Evolutionary conservation across 2,329 filamentous ascomycete genomes (phyloP), one percentile per base, ranked within the genome.

Genomic region (Microsporum ferrugineum): DNA sequence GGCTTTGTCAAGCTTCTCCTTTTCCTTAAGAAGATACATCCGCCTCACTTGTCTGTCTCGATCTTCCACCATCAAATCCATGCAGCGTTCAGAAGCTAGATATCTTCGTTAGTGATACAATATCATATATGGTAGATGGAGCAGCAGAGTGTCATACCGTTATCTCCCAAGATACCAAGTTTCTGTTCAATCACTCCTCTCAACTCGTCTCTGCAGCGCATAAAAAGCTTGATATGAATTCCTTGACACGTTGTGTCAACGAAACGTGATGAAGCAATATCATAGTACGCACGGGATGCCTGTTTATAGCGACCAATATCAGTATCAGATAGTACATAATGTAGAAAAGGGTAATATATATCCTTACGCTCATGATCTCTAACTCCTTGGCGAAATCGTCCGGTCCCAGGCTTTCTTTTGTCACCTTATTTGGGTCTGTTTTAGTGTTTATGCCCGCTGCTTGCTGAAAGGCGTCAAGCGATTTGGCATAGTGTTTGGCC

Each of bases 301-400:
- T 75, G 63, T 34, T 23, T 33, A n/a, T n/a, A 29, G 8, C 3
- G 6, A 5, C 4, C 51, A 12, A 8, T 14, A 29, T 10, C 5
- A 2, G 6, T 39, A 17, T 5, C 0, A 29, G 5, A n/a, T 17
- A 0, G 56, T 12, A 43, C n/a, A 33, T 7, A 56, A 58, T 41
- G 17, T 14, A 33, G 8, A 14, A 12, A 49, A 5, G 33, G 5
- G n/a, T n/a, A 31, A 31, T 41, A 29, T 36, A 34, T 34, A 2
- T 10, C 68, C 73, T 65, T 68, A 77, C 75, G 1, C 74, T 73
- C 70, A 77, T 74, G 66, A 76, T 75, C 6, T 72, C 69, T 0
- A 78, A 57, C 58, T 78, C 76, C 7, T 71, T 70, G 0, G 61
- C 36, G 41, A 71, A 77, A 0, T 58, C 60, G 59, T 78, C 76